phyloP scores from a whole-genome alignment of 495 filamentous ascomycete genomes.

The Pyrenula massariospora region DNA sequence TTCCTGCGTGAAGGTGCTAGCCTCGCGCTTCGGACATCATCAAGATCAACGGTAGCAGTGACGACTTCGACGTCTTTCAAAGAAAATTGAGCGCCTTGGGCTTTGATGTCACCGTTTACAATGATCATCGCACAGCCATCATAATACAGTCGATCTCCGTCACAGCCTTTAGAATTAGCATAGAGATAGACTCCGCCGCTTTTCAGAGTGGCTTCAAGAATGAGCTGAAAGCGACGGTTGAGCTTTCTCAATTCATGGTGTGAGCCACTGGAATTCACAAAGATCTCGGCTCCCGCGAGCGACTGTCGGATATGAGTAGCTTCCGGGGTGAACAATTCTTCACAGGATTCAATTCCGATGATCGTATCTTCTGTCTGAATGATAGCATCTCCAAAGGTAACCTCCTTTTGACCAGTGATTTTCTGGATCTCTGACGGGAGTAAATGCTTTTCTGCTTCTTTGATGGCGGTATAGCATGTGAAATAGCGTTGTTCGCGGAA shows the following conservation, averaged over 20 bases:
- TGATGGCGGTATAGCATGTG: slow-evolving; percentile 48
- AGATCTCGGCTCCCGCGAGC: slow-evolving; percentile 59
- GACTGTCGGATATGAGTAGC: slow-evolving; percentile 36
- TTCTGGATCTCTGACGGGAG: slow-evolving; percentile 53
- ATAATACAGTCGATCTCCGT: slow-evolving; percentile 54
- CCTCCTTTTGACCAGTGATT: slow-evolving; percentile 47
- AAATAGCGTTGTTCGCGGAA: slow-evolving; percentile 58
- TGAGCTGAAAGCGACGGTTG: slow-evolving; percentile 58
- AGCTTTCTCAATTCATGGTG: slow-evolving; percentile 71
- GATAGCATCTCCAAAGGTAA: slow-evolving; percentile 67
- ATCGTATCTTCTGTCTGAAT: slow-evolving; percentile 62
- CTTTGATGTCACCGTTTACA: slow-evolving; percentile 60
- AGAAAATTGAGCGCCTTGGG: slow-evolving; percentile 61
- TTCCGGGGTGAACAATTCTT: slow-evolving; percentile 66
- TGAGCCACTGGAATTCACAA: slow-evolving; percentile 63
- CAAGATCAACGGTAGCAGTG: slow-evolving; percentile 70
- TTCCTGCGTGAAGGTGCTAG: slow-evolving; percentile 38
- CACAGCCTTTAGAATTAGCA: slow-evolving; percentile 62
- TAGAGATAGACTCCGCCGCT: slow-evolving; percentile 71
- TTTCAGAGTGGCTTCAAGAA: slow-evolving; percentile 59
- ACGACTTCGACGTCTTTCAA: slow-evolving; percentile 77
- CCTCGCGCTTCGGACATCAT: slow-evolving; percentile 53
- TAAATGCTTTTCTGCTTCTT: slow-evolving; percentile 59
- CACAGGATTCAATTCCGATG: slow-evolving; percentile 65
- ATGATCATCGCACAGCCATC: slow-evolving; percentile 75